A percentile compares a stretch with the other conserved stretches of the same genome.
These are phyloP conservation scores for Metarhizium anisopliae DNA, from an alignment of 2,329 filamentous ascomycete genomes.

Conservation along the genomic window DNA sequence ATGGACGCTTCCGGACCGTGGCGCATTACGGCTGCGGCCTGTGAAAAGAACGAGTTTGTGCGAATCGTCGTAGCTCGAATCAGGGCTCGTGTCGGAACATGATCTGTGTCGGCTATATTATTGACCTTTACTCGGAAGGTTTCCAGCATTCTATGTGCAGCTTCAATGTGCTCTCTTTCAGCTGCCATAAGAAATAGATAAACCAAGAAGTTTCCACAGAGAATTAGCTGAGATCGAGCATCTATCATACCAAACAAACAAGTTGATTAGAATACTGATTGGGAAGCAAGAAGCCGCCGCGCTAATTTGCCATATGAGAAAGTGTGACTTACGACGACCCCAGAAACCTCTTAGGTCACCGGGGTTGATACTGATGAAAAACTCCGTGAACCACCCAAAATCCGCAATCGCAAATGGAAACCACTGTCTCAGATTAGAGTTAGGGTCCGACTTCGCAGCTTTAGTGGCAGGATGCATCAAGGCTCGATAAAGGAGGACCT, in stretches of 20 bases:
- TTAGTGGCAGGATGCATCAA: conserved; percentile 37
- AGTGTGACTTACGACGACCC: conserved; percentile 29
- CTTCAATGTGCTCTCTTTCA: conserved; percentile 21
- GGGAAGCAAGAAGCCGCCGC: no score
- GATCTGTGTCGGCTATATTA: conserved; percentile 21
- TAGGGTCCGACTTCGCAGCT: conserved; percentile 25
- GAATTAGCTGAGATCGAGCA: conserved; percentile 33
- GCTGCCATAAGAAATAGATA: conserved; percentile 37
- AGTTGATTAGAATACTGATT: background rate
- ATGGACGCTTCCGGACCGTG: conserved; percentile 11
- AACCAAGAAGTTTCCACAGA: conserved; percentile 39
- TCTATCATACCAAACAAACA: conserved; percentile 10
- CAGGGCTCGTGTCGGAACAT: conserved; percentile 21
- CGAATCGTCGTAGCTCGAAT: conserved; percentile 27
- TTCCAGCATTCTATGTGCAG: conserved; percentile 26
- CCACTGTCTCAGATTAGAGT: conserved; percentile 26
- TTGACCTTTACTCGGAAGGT: conserved; percentile 28
- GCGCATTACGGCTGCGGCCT: conserved; percentile 21
- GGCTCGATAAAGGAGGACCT: conserved; percentile 32
- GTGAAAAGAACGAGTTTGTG: conserved; percentile 31
- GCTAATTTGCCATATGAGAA: background rate
- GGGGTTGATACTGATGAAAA: conserved; percentile 26
- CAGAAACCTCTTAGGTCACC: conserved; percentile 32
- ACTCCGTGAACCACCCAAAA: conserved; percentile 27
- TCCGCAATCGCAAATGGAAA: conserved; percentile 24